These are phyloP conservation scores for Chalciporus chontae DNA, from an alignment of 768 basidiomycete genomes.

Conservation along the genomic window DNA sequence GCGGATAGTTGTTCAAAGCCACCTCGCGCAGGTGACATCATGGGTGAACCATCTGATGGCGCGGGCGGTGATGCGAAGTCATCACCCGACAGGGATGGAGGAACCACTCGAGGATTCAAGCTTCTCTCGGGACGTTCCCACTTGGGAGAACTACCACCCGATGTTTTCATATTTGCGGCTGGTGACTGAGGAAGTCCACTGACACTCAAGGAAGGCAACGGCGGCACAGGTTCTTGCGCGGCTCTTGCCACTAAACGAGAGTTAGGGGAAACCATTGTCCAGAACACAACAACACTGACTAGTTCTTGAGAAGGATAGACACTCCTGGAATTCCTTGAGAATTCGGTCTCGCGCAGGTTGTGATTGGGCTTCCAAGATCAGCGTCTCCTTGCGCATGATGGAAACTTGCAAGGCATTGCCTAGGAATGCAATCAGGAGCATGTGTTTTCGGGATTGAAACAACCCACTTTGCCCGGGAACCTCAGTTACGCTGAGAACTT, in stretches of 20 bases:
- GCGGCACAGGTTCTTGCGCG: conserved; percentile 65
- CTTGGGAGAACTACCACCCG: background rate
- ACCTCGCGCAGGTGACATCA: conserved; percentile 5
- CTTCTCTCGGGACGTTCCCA: conserved; percentile 22
- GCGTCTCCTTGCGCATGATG: conserved; percentile 85
- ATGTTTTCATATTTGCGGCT: background rate
- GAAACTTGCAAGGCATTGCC: conserved; percentile 72
- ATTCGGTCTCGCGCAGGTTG: conserved; percentile 57
- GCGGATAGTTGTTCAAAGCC: conserved; percentile 2
- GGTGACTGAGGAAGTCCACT: conserved; percentile 31
- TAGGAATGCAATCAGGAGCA: conserved; percentile 31
- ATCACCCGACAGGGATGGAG: conserved; percentile 2
- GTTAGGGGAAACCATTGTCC: conserved; percentile 2
- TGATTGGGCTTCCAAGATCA: conserved; percentile 64
- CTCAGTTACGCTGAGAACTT: conserved; percentile 75
- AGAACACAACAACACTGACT: conserved; percentile 43
- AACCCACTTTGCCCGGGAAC: conserved; percentile 56
- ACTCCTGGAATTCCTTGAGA: conserved; percentile 71
- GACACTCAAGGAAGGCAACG: conserved; percentile 47
- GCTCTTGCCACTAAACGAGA: conserved; percentile 47
- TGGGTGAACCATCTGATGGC: conserved; percentile 4
- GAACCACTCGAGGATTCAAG: conserved; percentile 14
- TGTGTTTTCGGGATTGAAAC: background rate
- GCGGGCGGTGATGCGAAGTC: background rate
- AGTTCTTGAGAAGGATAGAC: conserved; percentile 74